These are phyloP conservation scores for Helotiales sp. DNA, from an alignment of 2,329 filamentous ascomycete genomes.

Conservation along the genomic window DNA sequence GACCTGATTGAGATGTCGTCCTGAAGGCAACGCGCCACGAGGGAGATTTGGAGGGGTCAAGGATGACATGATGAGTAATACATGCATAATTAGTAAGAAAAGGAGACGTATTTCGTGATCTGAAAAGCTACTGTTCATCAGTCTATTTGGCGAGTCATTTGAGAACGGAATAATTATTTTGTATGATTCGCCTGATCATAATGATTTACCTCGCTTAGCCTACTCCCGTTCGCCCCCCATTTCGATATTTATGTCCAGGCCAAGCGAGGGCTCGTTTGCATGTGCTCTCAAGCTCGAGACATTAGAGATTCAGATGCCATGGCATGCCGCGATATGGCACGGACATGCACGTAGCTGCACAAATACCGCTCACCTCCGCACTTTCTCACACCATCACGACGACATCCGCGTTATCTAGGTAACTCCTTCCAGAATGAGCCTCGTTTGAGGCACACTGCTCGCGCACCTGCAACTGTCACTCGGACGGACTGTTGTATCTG, in stretches of 20 bases:
- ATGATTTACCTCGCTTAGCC: neutral
- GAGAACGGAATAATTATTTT: neutral
- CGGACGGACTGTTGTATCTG: neutral
- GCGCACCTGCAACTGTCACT: neutral
- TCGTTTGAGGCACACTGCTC: neutral
- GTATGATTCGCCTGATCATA: neutral
- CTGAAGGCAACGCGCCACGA: neutral
- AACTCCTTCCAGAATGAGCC: neutral
- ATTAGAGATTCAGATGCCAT: neutral
- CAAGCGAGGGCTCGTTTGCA: neutral
- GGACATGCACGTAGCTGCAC: neutral
- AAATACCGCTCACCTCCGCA: conserved; percentile 4
- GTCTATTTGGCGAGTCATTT: neutral
- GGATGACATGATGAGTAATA: neutral
- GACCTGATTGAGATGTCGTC: neutral
- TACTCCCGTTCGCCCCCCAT: too few relatives aligned
- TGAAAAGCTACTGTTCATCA: too few relatives aligned
- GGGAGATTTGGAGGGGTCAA: conserved; percentile 3
- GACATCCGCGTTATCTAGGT: neutral
- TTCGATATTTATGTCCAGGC: too few relatives aligned
- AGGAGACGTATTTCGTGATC: too few relatives aligned
- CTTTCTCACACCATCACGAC: conserved; percentile 1
- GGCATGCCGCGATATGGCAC: neutral
- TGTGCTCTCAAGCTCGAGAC: neutral
- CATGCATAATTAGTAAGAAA: neutral